Conservation (phyloP, 1,284 basidiomycete species). For the Ceratobasidium sp. region DNA sequence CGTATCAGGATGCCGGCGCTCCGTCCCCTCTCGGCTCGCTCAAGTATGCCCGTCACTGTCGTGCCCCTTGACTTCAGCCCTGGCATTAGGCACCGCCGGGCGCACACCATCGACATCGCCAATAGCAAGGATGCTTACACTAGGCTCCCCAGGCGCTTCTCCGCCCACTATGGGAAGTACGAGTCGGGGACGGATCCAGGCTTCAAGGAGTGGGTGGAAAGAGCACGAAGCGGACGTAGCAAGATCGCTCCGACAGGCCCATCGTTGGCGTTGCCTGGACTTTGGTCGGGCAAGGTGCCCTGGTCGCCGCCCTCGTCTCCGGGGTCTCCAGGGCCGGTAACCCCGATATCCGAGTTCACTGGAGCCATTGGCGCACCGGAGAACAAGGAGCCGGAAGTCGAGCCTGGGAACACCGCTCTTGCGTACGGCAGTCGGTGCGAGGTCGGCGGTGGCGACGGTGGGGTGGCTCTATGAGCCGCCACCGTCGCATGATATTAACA, state of each 20-base stretch:
- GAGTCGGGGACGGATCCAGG: no score
- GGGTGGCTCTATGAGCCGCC: neutral
- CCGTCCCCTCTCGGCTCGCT: neutral
- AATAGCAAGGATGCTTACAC: neutral
- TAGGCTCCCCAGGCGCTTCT: neutral
- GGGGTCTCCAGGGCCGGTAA: neutral
- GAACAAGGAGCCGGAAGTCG: neutral
- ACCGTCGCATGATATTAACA: neutral
- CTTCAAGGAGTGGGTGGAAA: neutral
- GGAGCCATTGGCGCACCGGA: neutral
- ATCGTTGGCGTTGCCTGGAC: neutral
- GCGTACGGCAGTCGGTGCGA: neutral
- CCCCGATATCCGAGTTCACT: neutral
- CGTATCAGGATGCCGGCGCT: neutral
- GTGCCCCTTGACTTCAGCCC: neutral
- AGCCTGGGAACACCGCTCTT: neutral
- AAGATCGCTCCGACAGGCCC: neutral
- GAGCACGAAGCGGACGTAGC: neutral
- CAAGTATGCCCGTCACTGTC: neutral
- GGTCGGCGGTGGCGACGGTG: neutral
- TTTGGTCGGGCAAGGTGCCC: no score
- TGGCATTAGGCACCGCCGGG: no score
- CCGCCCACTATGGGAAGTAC: neutral
- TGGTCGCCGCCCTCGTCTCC: neutral
- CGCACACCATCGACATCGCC: neutral